These are phyloP conservation scores for Beauveria medogensis DNA, from an alignment of 2,329 filamentous ascomycete genomes.

Conservation along the genomic window DNA sequence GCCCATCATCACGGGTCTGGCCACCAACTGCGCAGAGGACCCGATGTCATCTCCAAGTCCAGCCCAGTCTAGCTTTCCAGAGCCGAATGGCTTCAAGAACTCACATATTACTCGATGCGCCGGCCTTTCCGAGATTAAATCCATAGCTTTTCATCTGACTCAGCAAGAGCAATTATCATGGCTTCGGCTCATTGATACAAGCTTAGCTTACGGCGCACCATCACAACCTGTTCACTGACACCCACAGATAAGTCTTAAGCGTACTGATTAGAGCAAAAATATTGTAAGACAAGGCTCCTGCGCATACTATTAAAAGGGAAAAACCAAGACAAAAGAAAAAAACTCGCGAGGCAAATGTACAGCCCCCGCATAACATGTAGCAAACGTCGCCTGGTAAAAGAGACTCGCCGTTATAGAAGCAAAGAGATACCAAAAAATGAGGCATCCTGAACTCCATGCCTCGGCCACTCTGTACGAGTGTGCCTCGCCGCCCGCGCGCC, in stretches of 20 bases:
- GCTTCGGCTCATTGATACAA: neutral
- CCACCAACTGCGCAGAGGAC: neutral
- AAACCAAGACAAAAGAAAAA: constrained; percentile 9
- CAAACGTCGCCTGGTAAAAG: neutral
- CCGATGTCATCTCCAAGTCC: neutral
- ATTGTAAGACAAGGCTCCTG: constrained; percentile 11
- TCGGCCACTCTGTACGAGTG: neutral
- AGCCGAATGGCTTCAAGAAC: neutral
- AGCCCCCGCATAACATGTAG: constrained; percentile 3
- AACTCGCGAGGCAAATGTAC: constrained; percentile 3
- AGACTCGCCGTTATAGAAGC: neutral
- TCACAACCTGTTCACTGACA: neutral
- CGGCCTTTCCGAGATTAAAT: neutral
- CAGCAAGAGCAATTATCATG: neutral
- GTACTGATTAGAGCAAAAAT: constrained; percentile 9
- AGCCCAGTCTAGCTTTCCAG: neutral
- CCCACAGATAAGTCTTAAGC: neutral
- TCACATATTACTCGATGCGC: too few species aligned
- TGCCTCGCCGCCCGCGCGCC: neutral
- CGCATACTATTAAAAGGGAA: constrained; percentile 11
- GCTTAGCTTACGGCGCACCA: neutral
- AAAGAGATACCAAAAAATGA: constrained; percentile 3
- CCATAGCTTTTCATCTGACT: neutral
- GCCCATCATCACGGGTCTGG: neutral
- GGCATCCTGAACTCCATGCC: neutral